Evolutionary conservation across 139 green algal species (phyloP), one percentile per base, ranked within the genome.

Genomic region (Chlorella sp.): DNA sequence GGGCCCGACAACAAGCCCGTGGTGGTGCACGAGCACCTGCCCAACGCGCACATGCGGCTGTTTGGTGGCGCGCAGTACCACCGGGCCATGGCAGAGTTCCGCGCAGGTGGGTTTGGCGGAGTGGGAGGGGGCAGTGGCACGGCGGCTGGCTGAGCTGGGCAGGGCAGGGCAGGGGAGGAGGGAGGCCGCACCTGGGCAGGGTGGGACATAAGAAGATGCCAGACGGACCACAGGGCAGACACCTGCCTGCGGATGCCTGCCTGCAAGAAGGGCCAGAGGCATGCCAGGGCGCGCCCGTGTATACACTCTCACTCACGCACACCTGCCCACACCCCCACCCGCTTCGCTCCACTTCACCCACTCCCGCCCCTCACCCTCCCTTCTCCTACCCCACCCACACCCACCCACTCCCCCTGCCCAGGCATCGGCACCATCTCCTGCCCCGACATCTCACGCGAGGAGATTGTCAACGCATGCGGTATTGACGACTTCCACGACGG

Each of bases 61-160:
- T 99, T 97, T 91, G 97, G 97, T 28, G 97, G 97, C 1, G 97
- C 97, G 36, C 97, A 99, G 93, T 99, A 98, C 93, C 97, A 99
- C 94, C 91, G 97, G 1, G 96, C 97, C 24, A 98, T 99, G 95
- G 93, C 94, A 32, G 97, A 99, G 94, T 98, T 98, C 92, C 92
- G 95, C 19, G 64, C 79, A 28, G 93, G 89, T 90, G 85, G 0
- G 85, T 16, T 16, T 24, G 3, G 34, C 34, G 24, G 75, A 9
- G 48, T 57, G 48, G 48, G 7, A 57, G 48, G 48, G 48, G 48
- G 48, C 48, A 57, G 48, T 16, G 48, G 75, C 75, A 36, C 75
- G 2, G 75, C n/a, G 16, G 34, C 18, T n/a, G 71, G 32, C 32
- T 78, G 32, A 4, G 32, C 32, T 34, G 15, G 71, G 3, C 5